phyloP scores from a whole-genome alignment of 257 asterid species.

The Mentha longifolia region DNA sequence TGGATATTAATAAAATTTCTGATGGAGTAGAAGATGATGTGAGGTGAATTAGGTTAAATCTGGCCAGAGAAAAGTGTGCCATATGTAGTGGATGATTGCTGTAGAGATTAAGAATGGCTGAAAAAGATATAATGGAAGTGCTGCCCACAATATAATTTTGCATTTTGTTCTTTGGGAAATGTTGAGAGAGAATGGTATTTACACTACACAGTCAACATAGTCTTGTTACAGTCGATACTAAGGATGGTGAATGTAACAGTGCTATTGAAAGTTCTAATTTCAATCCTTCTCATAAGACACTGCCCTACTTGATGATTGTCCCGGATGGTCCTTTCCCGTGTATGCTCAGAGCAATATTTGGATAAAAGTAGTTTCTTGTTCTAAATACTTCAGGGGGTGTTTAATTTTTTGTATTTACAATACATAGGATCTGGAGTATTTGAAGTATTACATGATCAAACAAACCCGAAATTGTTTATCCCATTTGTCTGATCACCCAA shows the following conservation, averaged over 20 bases:
- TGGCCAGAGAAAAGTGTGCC: background rate
- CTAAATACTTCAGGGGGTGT: no score
- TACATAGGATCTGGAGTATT: no score
- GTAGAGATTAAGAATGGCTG: conserved; percentile 19
- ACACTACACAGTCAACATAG: background rate
- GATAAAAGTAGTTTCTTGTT: background rate
- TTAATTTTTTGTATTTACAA: no score
- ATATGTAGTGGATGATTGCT: background rate
- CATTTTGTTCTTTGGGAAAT: no score
- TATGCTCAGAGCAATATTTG: background rate
- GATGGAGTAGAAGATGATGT: background rate
- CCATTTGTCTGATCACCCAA: no score
- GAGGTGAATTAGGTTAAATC: background rate
- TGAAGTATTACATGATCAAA: no score
- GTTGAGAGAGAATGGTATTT: no score
- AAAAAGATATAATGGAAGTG: conserved; percentile 15
- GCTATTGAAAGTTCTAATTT: background rate
- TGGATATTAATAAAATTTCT: conserved; percentile 11
- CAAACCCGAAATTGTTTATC: no score
- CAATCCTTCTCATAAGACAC: no score
- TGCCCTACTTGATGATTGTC: background rate
- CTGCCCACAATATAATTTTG: no score
- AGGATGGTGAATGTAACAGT: conserved; percentile 5
- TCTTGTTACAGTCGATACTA: background rate
- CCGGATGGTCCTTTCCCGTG: background rate